A percentile compares a stretch with the other conserved stretches of the same genome.
These are phyloP conservation scores for Climacium dendroides DNA, from an alignment of 225 moss, liverwort and hornwort genomes.

Conservation along the genomic window DNA sequence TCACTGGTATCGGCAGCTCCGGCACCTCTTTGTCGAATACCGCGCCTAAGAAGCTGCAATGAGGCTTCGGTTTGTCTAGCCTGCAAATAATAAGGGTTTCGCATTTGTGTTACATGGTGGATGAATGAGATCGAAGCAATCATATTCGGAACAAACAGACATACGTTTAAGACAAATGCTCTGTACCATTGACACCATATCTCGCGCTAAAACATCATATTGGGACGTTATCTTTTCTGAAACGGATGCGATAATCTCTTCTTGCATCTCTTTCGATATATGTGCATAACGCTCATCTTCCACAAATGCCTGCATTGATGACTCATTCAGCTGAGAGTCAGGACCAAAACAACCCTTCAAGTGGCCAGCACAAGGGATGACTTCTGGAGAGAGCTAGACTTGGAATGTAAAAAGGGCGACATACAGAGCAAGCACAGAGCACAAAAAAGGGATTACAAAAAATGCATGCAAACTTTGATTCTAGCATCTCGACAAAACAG, in stretches of 20 bases:
- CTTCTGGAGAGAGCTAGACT: background rate
- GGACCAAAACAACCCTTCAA: background rate
- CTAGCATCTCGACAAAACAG: background rate
- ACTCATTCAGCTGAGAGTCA: background rate
- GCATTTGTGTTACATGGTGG: background rate
- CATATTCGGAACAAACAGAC: background rate
- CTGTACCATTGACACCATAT: constrained; percentile 59
- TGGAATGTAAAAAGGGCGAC: background rate
- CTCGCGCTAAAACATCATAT: constrained; percentile 73
- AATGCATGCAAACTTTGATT: background rate
- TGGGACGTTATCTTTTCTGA: constrained; percentile 64
- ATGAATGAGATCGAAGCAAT: background rate
- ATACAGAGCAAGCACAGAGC: background rate
- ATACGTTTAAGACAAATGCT: background rate
- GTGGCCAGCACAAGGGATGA: background rate
- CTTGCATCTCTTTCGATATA: constrained; percentile 31
- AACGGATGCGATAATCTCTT: constrained; percentile 48
- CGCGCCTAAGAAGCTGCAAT: constrained; percentile 55
- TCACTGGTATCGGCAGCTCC: constrained; percentile 72
- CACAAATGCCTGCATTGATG: constrained; percentile 42
- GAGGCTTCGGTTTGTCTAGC: constrained; percentile 74
- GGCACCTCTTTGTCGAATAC: constrained; percentile 64
- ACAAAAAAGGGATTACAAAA: background rate
- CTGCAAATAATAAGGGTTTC: constrained; percentile 12
- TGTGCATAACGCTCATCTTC: constrained; percentile 59